A percentile compares a stretch with the other conserved stretches of the same genome.
Evolutionary conservation across 495 filamentous ascomycete species (phyloP).

Genomic region (Cercophora samala): DNA sequence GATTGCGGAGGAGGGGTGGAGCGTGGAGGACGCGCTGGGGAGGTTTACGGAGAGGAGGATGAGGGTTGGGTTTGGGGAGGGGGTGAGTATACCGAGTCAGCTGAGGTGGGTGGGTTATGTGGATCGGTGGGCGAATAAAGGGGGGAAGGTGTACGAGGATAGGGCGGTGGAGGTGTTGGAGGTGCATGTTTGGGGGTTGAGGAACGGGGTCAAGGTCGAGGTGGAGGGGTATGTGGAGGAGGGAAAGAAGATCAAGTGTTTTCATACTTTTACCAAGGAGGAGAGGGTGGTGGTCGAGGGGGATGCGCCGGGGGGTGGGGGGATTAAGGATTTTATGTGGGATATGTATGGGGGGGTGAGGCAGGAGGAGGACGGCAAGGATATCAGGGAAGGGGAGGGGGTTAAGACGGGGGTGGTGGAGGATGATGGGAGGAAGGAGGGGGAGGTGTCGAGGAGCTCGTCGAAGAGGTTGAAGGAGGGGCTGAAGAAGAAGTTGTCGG

Average conservation of each 20-base stretch:
- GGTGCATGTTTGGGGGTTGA: slow-evolving; percentile 84
- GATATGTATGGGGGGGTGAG: slow-evolving; percentile 47
- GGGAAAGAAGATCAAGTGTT: slow-evolving; percentile 77
- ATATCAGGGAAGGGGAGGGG: slow-evolving; percentile 26
- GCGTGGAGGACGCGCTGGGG: slow-evolving; percentile 67
- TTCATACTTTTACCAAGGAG: slow-evolving; percentile 72
- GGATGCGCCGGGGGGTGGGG: slow-evolving; percentile 44
- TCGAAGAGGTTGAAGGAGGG: slow-evolving; percentile 23
- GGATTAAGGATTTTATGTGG: slow-evolving; percentile 48
- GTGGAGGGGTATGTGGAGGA: slow-evolving; percentile 84
- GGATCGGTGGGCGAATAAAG: slow-evolving; percentile 66
- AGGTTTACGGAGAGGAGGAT: slow-evolving; percentile 86
- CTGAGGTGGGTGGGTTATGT: slow-evolving; percentile 86
- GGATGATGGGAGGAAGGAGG: slow-evolving; percentile 7
- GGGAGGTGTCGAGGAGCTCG: slow-evolving; percentile 19
- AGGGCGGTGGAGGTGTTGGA: slow-evolving; percentile 80
- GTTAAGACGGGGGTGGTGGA: slow-evolving; percentile 9
- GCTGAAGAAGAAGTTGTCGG: slow-evolving; percentile 26
- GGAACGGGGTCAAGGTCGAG: slow-evolving; percentile 81
- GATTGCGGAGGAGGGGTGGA: slow-evolving; percentile 88
- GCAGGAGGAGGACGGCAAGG: slow-evolving; percentile 29
- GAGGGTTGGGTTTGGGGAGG: slow-evolving; percentile 80
- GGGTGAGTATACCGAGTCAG: slow-evolving; percentile 92
- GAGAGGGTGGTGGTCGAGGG: slow-evolving; percentile 73
- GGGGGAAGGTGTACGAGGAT: slow-evolving; percentile 77